Base-by-base conservation (phyloP, 495 filamentous ascomycete genomes). In the Wilcoxina mikolae region DNA sequence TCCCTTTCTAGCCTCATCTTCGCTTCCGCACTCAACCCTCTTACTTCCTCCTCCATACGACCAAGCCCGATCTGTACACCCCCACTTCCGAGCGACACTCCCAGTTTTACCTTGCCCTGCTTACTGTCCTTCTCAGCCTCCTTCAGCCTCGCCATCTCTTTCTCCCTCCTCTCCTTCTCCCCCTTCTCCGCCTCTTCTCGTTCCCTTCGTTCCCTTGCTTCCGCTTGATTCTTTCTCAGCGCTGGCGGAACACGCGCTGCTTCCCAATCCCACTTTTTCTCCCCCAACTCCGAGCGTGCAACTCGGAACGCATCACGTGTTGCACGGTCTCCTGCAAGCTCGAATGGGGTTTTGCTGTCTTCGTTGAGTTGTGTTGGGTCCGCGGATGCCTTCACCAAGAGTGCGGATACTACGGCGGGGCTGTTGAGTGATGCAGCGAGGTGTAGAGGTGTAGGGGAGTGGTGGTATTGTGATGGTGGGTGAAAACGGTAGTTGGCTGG, bases 291-390 rank as follows among this genome's bases (percentile, higher is more conserved):
- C 43, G 75, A 73, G 7, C 91, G 81, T 0, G 88, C 87, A 22
- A 95, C 75, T 2, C 93, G 83, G 72, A 98, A 98, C 3, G 87
- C 85, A 61, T 96, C 90, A 0, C 91, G 78, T 0, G 88, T 94
- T 2, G 81, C 70, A 1, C 89, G 77, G 65, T 96, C 87, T 27
- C 93, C 87, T 9, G 85, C 78, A 3, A 96, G 76, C 38, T 93
- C 87, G 65, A 94, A 96, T 0, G 91, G 68, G 0, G 87, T 82
- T 61, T 80, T 83, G 41, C 78, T 76, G 31, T 78, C 75, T 9
- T 61, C 65, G 66, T 82, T 96, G 10, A 65, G 60, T 2, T 79
- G 12, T 0, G 82, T 82, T 1, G 91, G 91, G 65, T 94, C 79
- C 15, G 86, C 82, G 18, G 70, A 68, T 5, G 76, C 81, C 72